phyloP scores from a whole-genome alignment of 2,329 filamentous ascomycete species.

The Cladosporium sp. region DNA sequence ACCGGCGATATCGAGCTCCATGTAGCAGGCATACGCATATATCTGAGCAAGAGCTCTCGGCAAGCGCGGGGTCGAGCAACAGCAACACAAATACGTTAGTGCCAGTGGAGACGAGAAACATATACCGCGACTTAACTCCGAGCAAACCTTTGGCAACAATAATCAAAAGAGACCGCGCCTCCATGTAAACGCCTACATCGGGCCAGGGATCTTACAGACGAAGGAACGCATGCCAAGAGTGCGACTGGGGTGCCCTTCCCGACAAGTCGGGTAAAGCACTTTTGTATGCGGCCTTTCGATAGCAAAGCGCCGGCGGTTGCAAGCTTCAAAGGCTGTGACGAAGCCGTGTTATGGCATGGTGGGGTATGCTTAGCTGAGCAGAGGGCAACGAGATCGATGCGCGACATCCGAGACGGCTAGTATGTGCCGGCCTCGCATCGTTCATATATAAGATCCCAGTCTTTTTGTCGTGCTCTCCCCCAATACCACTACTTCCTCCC shows the following conservation, averaged over 20 bases:
- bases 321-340: background rate
- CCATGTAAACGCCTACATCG: too few species aligned
- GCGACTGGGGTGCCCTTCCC: background rate
- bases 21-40: too few species aligned
- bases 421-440: background rate
- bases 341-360: background rate
- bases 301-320: background rate
- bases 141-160: too few species aligned
- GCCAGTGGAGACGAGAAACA: too few species aligned
- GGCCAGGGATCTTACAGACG: too few species aligned
- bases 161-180: too few species aligned
- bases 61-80: background rate
- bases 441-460: background rate
- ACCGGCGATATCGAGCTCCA: too few species aligned
- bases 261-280: background rate
- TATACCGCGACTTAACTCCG: too few species aligned
- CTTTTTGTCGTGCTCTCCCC: too few species aligned
- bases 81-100: background rate
- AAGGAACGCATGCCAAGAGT: background rate
- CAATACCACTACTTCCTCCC: background rate
- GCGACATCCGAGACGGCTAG: background rate
- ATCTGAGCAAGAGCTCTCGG: background rate
- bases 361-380: conserved; percentile 3
- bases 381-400: background rate
- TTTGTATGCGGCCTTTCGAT: background rate